Evolutionary conservation across 371 early-diverging fungal genomes (phyloP).

Genomic region (Mucor lusitanicus): DNA sequence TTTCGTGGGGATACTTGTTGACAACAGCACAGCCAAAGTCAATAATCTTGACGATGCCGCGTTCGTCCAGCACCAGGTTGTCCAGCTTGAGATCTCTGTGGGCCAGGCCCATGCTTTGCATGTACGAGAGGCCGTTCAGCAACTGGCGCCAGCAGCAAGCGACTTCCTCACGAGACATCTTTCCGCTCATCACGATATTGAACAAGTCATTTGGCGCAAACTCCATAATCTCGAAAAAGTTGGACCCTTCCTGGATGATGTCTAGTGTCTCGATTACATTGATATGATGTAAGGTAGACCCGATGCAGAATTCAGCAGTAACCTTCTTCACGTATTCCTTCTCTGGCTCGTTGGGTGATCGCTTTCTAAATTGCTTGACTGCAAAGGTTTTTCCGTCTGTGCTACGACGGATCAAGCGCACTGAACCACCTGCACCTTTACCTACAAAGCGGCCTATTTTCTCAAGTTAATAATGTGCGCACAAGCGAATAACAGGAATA

Average conservation of each 20-base stretch:
- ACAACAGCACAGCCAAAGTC: conserved; percentile 92
- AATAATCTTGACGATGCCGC: conserved; percentile 79
- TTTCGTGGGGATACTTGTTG: conserved; percentile 69
- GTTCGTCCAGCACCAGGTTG: conserved; percentile 71
- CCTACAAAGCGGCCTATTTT: conserved; percentile 56
- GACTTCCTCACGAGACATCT: conserved; percentile 60
- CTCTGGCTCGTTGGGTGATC: conserved; percentile 62
- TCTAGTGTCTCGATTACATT: conserved; percentile 87
- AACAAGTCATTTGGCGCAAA: conserved; percentile 78
- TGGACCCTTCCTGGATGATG: conserved; percentile 63
- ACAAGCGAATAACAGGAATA: background rate
- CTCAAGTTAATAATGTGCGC: background rate
- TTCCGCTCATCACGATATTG: conserved; percentile 63
- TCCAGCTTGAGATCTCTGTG: conserved; percentile 91
- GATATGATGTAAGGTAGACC: conserved; percentile 73
- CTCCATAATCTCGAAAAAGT: conserved; percentile 78
- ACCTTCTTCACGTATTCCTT: conserved; percentile 81
- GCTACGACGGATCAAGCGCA: conserved; percentile 60
- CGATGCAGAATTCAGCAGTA: conserved; percentile 83
- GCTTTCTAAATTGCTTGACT: conserved; percentile 80
- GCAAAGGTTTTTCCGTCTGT: conserved; percentile 66
- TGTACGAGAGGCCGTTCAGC: conserved; percentile 67
- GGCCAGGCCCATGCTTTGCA: conserved; percentile 76
- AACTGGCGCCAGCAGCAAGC: conserved; percentile 76
- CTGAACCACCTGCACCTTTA: conserved; percentile 75